Evolutionary conservation across 306 rosid genomes (phyloP).

Genomic region (Cucurbita maxima): DNA sequence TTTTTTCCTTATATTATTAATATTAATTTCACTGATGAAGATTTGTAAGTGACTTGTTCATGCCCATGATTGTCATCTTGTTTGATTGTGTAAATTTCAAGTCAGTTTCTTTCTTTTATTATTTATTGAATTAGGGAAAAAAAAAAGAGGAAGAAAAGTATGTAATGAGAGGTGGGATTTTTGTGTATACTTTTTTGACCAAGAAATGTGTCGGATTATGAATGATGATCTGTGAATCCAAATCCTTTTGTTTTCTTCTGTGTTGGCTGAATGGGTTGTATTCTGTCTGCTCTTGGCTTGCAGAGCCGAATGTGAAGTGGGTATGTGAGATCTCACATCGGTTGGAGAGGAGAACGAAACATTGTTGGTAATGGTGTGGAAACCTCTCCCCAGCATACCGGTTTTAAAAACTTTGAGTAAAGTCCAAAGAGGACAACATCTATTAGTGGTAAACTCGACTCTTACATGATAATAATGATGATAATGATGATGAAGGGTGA

Average conservation of each 20-base stretch:
- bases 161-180: slow-evolving; percentile 10
- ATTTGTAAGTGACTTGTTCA: slow-evolving; percentile 7
- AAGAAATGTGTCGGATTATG: neutral
- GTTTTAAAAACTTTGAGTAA: too few species aligned
- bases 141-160: neutral
- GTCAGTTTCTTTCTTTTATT: neutral
- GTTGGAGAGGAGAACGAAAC: too few species aligned
- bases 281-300: neutral
- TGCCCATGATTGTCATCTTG: slow-evolving; percentile 11
- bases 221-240: neutral
- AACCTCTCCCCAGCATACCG: too few species aligned
- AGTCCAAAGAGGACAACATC: too few species aligned
- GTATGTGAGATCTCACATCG: neutral
- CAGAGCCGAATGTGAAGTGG: neutral
- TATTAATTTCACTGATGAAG: slow-evolving; percentile 7
- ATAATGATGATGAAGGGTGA: neutral
- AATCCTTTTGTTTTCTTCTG: neutral
- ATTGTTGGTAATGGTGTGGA: too few species aligned
- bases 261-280: neutral
- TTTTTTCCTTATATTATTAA: neutral
- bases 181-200: slow-evolving; percentile 3
- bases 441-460: neutral
- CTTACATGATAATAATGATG: too few species aligned
- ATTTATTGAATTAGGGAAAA: neutral
- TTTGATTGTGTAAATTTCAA: slow-evolving; percentile 15